Evolutionary conservation across 805 yeast species (phyloP).

Genomic region (Candida verbasci): DNA sequence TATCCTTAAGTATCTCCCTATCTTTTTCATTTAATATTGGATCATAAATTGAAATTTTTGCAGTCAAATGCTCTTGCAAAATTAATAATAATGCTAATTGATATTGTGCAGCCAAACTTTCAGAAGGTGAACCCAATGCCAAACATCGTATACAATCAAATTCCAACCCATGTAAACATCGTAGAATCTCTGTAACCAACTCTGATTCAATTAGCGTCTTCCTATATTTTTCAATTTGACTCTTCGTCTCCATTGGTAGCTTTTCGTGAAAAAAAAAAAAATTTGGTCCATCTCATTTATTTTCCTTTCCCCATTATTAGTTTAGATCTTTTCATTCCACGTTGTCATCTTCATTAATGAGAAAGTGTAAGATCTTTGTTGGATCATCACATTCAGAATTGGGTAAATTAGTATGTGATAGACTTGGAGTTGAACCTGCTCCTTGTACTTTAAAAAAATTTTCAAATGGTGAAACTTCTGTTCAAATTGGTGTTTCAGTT

Average conservation of each 20-base stretch:
- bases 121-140: slow-evolving; percentile 66
- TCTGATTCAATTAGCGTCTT: background rate
- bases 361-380: slow-evolving; percentile 94
- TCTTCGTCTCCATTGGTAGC: too few species aligned
- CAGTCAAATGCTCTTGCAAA: slow-evolving; percentile 22
- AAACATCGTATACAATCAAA: slow-evolving; percentile 49
- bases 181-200: background rate
- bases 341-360: slow-evolving; percentile 47
- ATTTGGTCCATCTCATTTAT: background rate
- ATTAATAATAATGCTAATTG: slow-evolving; percentile 60
- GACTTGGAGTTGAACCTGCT: slow-evolving; percentile 90
- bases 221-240: background rate
- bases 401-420: slow-evolving; percentile 84
- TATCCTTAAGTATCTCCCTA: slow-evolving; percentile 16
- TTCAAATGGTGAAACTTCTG: slow-evolving; percentile 96
- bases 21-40: slow-evolving; percentile 58
- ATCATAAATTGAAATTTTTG: slow-evolving; percentile 50
- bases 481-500: slow-evolving; percentile 89
- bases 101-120: slow-evolving; percentile 55
- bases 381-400: slow-evolving; percentile 96
- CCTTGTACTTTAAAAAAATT: slow-evolving; percentile 88
- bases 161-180: slow-evolving; percentile 1
- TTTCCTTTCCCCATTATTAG: background rate
- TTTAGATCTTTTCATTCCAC: slow-evolving; percentile 1
- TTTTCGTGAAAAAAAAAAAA: background rate